Conservation (phyloP, 768 basidiomycete genomes). For the Lactarius hatsudake region DNA sequence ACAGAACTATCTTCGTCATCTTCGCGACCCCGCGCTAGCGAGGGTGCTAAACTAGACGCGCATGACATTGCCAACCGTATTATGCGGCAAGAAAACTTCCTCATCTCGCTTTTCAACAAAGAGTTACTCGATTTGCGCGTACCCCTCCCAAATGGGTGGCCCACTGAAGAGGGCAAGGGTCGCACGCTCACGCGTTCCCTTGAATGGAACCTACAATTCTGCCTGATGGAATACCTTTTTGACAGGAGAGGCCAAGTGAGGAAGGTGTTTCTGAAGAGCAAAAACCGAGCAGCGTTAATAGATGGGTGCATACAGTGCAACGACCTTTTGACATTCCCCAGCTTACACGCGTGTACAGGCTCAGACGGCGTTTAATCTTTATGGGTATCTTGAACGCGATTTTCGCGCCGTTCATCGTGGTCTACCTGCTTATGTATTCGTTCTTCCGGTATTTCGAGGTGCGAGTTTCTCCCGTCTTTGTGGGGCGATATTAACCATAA, state of each 20-base stretch:
- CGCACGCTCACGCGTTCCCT: conserved; percentile 83
- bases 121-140: conserved; percentile 86
- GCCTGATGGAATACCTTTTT: conserved; percentile 93
- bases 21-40: conserved; percentile 54
- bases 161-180: conserved; percentile 62
- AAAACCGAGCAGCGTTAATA: conserved; percentile 72
- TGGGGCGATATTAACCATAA: neutral
- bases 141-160: conserved; percentile 63
- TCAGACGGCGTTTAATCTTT: conserved; percentile 86
- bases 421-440: conserved; percentile 96
- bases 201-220: conserved; percentile 97
- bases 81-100: conserved; percentile 96
- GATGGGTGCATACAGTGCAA: conserved; percentile 56
- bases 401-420: conserved; percentile 94
- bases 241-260: conserved; percentile 86
- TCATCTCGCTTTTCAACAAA: conserved; percentile 97
- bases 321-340: neutral
- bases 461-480: conserved; percentile 29
- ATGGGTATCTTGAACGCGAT: conserved; percentile 96
- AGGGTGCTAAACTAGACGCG: conserved; percentile 88
- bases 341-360: conserved; percentile 41
- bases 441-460: conserved; percentile 99
- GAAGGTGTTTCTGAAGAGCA: conserved; percentile 86
- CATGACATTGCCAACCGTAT: conserved; percentile 98
- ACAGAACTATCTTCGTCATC: conserved; percentile 76